Evolutionary conservation across 176 grass and related monocot species (phyloP), one percentile per base, ranked within the genome.

Genomic region (Rhynchospora breviuscula): DNA sequence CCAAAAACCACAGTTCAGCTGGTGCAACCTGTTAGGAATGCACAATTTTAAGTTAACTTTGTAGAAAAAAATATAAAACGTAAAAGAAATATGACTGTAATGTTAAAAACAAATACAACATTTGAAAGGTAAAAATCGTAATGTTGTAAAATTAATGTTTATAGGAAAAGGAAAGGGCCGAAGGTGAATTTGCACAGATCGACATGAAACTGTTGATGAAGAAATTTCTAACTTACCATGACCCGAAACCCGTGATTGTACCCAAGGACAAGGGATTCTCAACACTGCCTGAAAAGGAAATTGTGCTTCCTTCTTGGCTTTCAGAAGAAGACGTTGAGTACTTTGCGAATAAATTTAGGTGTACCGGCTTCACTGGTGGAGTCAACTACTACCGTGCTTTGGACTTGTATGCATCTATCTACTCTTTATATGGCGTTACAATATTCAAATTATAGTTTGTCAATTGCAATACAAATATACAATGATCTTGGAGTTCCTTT

Each of bases 301-400:
- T 71, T 11, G 25, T 58, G 21, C 70, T 90, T 60, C 89, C 89
- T 61, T 10, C 83, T 68, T 90, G 89, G 89, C 83, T 88, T 52
- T 90, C 89, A 4, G 89, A 90, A 60, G 77, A 85, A 5, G 89
- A 88, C 15, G 8, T 88, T 10, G 44, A 87, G 22, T 90, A 85
- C 45, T 87, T 70, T 40, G 58, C 89, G 1, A 62, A 52, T 18
- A 88, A 88, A 85, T 87, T 82, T 51, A 46, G 85, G 5, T 40
- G 44, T 63, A 84, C 89, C 10, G 89, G 89, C 23, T 87, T 90
- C 86, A 85, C 89, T 0, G 85, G 89, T 21, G 89, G 89, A 43
- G 56, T 90, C 22, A 90, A 87, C 69, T 90, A 90, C 69, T 90
- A 90, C 69, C 77, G 89, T 62, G 82, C 83, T 56, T 59, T 90